phyloP scores from a whole-genome alignment of 805 yeast species.

The Starmerella apis region DNA sequence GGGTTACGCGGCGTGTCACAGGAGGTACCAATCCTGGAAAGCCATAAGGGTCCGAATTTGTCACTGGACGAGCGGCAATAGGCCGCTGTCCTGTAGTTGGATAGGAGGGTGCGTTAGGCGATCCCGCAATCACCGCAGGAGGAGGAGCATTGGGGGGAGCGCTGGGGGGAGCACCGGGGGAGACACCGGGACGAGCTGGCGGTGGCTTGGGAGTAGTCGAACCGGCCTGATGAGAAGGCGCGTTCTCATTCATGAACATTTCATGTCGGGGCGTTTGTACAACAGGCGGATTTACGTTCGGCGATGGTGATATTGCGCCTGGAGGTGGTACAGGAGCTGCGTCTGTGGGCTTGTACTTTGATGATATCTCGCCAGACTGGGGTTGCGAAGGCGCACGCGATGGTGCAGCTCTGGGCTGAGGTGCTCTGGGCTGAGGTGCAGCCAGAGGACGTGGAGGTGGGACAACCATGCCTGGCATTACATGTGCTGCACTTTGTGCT shows the following conservation, averaged over 20 bases:
- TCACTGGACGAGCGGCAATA: not conserved
- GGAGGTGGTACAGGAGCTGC: no score
- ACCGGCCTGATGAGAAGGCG: not conserved
- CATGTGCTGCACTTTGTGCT: not conserved
- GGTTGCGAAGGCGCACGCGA: not conserved
- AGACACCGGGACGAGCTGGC: not conserved
- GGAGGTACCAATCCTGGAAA: slow-evolving; percentile 17
- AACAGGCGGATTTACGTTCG: not conserved
- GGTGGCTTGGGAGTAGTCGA: not conserved
- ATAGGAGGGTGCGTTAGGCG: no score
- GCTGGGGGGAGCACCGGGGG: no score
- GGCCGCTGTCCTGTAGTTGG: not conserved
- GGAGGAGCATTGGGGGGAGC: not conserved
- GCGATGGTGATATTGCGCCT: not conserved
- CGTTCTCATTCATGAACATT: not conserved
- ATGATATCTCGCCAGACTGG: not conserved
- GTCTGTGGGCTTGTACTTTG: slow-evolving; percentile 9
- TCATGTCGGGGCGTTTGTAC: not conserved
- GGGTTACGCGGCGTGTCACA: not conserved
- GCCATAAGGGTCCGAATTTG: slow-evolving; percentile 25
- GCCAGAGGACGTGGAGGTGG: slow-evolving; percentile 8
- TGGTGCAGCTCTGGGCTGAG: slow-evolving; percentile 2
- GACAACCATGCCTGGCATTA: not conserved
- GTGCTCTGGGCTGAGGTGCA: slow-evolving; percentile 1
- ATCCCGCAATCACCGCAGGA: no score